These are phyloP conservation scores for Chenopodium album DNA, from an alignment of 148 eudicot species.

Conservation along the genomic window DNA sequence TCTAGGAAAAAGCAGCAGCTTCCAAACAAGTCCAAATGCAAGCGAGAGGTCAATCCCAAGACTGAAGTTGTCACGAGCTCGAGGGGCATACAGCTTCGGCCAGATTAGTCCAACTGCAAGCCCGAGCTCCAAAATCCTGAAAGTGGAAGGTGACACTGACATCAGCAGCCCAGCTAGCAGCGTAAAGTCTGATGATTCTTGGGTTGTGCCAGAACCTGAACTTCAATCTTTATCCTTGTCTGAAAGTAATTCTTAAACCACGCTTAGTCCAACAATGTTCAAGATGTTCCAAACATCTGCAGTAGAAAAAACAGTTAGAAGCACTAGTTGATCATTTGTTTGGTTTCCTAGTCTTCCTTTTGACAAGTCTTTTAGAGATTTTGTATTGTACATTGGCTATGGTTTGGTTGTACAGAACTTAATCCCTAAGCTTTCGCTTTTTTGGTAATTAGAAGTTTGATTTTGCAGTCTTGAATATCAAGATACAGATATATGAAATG, in stretches of 20 bases:
- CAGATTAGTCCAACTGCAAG: neutral
- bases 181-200: neutral
- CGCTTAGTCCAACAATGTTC: neutral
- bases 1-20: neutral
- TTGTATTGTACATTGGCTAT: neutral
- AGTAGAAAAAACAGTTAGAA: neutral
- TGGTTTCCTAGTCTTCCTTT: neutral
- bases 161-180: conserved; percentile 3
- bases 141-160: neutral
- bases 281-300: neutral
- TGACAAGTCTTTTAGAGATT: neutral
- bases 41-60: neutral
- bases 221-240: neutral
- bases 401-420: neutral
- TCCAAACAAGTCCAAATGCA: neutral
- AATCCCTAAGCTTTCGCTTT: neutral
- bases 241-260: neutral
- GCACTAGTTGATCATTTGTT: neutral
- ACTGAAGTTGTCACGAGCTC: neutral
- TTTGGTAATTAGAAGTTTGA: neutral
- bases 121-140: conserved; percentile 1
- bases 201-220: neutral
- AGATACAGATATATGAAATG: neutral
- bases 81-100: neutral
- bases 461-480: neutral